phyloP scores from a whole-genome alignment of 306 rosid genomes.

The Luffa acutangula region DNA sequence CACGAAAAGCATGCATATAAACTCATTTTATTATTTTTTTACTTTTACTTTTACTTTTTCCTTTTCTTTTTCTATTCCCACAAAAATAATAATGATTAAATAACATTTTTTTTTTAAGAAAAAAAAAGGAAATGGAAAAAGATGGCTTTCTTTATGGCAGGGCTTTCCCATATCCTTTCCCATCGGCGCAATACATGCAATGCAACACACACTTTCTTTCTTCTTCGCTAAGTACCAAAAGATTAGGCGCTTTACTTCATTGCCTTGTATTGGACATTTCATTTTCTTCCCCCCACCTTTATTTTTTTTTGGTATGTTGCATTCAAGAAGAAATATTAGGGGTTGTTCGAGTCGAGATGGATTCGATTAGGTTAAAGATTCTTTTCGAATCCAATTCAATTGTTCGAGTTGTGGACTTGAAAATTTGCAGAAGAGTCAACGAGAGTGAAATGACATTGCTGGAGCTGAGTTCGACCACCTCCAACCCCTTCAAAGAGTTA shows the following conservation, averaged over 20 bases:
- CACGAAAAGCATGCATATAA: not conserved
- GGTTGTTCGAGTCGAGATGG: not conserved
- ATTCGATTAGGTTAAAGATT: not conserved
- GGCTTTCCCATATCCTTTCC: not conserved
- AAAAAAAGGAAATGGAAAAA: not conserved
- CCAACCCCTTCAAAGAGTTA: not conserved
- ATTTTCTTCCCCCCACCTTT: not conserved
- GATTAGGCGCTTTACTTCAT: not conserved
- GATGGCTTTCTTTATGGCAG: not conserved
- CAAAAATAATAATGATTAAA: not conserved
- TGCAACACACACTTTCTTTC: not conserved
- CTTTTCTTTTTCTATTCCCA: not conserved
- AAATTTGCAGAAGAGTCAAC: too few species aligned
- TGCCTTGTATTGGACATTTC: not conserved
- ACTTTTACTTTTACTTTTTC: not conserved
- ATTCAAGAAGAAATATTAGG: not conserved
- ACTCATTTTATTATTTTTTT: not conserved
- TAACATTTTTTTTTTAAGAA: not conserved
- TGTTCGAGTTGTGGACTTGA: not conserved
- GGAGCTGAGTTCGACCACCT: not conserved
- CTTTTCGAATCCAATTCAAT: not conserved
- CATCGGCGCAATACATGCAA: constrained; percentile 6
- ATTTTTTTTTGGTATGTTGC: not conserved
- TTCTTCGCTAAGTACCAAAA: not conserved
- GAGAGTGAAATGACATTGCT: too few species aligned